These are phyloP conservation scores for Furcasterigmium furcatum DNA, from an alignment of 2,329 filamentous ascomycete species.

Conservation along the genomic window DNA sequence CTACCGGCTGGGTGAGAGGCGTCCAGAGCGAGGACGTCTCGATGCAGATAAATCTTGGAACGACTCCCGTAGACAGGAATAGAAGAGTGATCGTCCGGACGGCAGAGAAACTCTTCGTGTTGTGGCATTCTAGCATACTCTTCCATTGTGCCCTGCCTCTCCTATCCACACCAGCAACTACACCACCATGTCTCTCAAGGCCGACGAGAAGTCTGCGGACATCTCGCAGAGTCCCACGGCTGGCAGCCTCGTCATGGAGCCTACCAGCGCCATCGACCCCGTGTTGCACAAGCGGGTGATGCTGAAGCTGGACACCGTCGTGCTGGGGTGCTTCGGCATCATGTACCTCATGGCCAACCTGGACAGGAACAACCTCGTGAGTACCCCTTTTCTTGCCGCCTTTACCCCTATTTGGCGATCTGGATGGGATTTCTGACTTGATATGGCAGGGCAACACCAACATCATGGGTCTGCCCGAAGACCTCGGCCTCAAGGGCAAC, in stretches of 20 bases:
- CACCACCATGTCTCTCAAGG: not conserved
- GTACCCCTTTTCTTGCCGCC: not conserved
- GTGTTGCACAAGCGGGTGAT: constrained; percentile 7
- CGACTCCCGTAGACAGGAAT: no score
- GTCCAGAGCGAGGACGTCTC: no score
- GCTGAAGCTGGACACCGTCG: constrained; percentile 10
- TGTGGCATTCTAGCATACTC: no score
- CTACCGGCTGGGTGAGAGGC: no score
- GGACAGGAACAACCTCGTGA: constrained; percentile 21
- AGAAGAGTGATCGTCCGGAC: no score
- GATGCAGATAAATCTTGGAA: no score
- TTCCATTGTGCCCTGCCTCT: no score
- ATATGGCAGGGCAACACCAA: constrained; percentile 44
- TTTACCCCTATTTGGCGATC: not conserved
- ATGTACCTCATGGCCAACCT: constrained; percentile 26
- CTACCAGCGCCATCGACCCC: constrained; percentile 7
- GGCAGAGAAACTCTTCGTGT: no score
- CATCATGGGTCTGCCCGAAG: constrained; percentile 40
- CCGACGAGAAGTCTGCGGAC: not conserved
- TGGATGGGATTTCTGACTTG: no score
- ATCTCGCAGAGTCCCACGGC: constrained; percentile 31
- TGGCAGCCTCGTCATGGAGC: constrained; percentile 4
- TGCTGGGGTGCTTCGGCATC: constrained; percentile 15
- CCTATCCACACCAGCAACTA: no score
- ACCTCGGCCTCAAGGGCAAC: constrained; percentile 33